Base-by-base conservation (phyloP, 1,139 yeast genomes). In the Schizosaccharomyces versatilis region DNA sequence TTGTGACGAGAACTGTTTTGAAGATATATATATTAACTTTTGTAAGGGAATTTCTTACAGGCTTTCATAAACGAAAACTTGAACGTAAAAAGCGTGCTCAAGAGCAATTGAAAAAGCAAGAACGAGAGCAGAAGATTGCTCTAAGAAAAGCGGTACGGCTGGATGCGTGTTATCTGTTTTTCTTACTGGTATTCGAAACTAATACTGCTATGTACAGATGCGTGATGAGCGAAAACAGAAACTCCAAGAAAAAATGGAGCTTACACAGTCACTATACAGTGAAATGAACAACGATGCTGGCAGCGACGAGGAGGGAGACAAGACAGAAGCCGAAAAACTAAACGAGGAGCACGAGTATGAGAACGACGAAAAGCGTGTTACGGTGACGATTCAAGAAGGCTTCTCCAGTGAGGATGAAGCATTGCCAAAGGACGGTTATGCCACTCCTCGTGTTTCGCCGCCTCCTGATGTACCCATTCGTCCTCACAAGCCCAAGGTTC, bases 61-160 rank as follows among this genome's bases (percentile, higher is more conserved):
- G 98, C 40, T 90, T 90, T 66, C 98, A 90, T 67, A 90, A 90
- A 69, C 76, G 98, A 64, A 90, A 90, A 67, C 65, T 88, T 19
- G 83, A 83, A 64, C 75, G 97, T 66, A 84, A 83, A 68, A 88
- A 85, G 69, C 80, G 80, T 61, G 97, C 97, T 0, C 79, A 77
- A 60, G 83, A 77, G 58, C 78, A 73, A 62, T 76, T 75, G 54
- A 78, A 81, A 61, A 95, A 86, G 65, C 84, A 81, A 63, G 94
- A 80, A 6, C 73, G 88, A 60, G 70, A 79, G 59, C 79, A 78
- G 2, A 76, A 77, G 62, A 72, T 85, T n/a, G 93, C 81, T 60
- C 94, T 84, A 64, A 74, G 49, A 32, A 44, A 44, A 32, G 9
- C 12, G 36, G 49, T 44, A 44, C 2, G 49, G 19, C 6, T 3